phyloP scores from a whole-genome alignment of 345 rosid species.

The Gossypium anomalum region DNA sequence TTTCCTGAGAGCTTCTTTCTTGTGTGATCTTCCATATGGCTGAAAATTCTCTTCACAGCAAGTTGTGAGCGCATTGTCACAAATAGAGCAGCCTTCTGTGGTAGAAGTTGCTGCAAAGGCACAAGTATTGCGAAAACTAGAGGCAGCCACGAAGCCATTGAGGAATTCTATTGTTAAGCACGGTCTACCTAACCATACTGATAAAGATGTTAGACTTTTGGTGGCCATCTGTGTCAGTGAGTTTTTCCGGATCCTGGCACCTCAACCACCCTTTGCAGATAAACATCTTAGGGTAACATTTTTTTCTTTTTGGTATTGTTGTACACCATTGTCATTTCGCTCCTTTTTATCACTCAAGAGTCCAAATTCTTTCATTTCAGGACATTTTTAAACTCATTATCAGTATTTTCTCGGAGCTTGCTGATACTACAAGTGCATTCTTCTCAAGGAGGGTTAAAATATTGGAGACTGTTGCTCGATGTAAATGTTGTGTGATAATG shows the following conservation, averaged over 20 bases:
- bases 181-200: conserved; percentile 50
- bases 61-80: conserved; percentile 53
- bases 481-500: conserved; percentile 73
- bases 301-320: background rate
- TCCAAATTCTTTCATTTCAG: conserved; percentile 35
- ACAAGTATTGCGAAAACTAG: conserved; percentile 31
- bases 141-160: conserved; percentile 45
- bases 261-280: conserved; percentile 76
- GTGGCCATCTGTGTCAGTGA: conserved; percentile 72
- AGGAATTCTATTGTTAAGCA: conserved; percentile 57
- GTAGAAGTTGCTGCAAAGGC: conserved; percentile 31
- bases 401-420: conserved; percentile 59
- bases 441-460: conserved; percentile 77
- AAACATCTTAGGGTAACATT: conserved; percentile 52
- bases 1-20: background rate
- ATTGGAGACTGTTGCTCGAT: conserved; percentile 67
- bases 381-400: conserved; percentile 63
- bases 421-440: conserved; percentile 62
- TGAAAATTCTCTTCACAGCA: conserved; percentile 40
- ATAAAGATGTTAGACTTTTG: conserved; percentile 70
- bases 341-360: background rate
- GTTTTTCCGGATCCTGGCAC: conserved; percentile 73
- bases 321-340: background rate
- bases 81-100: conserved; percentile 58
- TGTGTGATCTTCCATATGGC: background rate